A percentile compares a stretch with the other conserved stretches of the same genome.
Conservation (phyloP, 2,329 filamentous ascomycete species). For the Claviceps africana region DNA sequence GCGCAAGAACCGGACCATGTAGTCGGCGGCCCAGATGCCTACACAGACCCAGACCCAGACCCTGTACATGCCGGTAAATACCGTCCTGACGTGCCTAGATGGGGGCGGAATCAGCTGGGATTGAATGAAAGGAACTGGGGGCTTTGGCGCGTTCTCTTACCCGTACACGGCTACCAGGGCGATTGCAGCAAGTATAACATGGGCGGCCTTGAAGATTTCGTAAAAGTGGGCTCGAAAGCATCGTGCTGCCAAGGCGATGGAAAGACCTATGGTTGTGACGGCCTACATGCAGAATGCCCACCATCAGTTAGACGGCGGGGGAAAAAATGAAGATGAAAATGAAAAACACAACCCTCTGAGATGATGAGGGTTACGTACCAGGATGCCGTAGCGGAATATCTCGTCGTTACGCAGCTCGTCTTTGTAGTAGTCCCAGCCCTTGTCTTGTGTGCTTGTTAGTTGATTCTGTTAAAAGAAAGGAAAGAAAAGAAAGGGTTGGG, state of each 20-base stretch:
- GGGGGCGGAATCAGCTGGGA: too few species aligned
- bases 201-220: constrained; percentile 27
- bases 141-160: constrained; percentile 25
- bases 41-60: constrained; percentile 25
- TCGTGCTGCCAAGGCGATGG: neutral
- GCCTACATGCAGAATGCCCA: neutral
- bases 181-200: constrained; percentile 32
- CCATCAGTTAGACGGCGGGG: too few species aligned
- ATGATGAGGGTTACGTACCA: too few species aligned
- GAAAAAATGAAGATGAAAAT: too few species aligned
- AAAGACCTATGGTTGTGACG: constrained; percentile 1
- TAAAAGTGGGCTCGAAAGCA: constrained; percentile 15
- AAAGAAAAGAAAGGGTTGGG: neutral
- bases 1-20: constrained; percentile 26
- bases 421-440: constrained; percentile 7
- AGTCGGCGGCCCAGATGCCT: constrained; percentile 30
- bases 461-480: neutral
- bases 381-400: constrained; percentile 4
- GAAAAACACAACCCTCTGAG: too few species aligned
- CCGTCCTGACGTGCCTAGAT: constrained; percentile 8
- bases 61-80: constrained; percentile 9
- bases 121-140: too few species aligned
- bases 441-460: constrained; percentile 1
- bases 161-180: constrained; percentile 30
- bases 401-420: constrained; percentile 3